These are phyloP conservation scores for Alloteropsis semialata DNA, from an alignment of 176 grass and related monocot species.

Conservation along the genomic window DNA sequence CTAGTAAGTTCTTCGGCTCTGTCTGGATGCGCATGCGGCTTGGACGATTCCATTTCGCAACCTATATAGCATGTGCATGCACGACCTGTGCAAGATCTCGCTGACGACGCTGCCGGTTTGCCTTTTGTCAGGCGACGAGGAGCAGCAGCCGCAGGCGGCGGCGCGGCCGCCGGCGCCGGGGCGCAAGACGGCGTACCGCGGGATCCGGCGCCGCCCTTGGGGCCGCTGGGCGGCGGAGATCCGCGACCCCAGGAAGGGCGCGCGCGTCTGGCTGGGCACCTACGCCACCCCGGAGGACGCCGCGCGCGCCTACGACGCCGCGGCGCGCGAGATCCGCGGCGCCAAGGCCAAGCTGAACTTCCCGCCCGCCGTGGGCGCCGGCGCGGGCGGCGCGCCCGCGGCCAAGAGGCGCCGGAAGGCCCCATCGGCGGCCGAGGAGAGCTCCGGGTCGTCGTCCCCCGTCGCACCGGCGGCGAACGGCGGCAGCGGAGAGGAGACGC, in stretches of 20 bases:
- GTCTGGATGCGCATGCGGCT: not conserved
- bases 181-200: constrained; percentile 63
- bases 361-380: constrained; percentile 10
- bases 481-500: not conserved
- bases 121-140: not conserved
- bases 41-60: not conserved
- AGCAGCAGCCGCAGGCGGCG: not conserved
- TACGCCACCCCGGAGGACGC: constrained; percentile 76
- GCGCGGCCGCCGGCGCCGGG: constrained; percentile 30
- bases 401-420: not conserved
- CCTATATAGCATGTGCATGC: not conserved
- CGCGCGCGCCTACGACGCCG: constrained; percentile 71
- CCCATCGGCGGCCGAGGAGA: not conserved
- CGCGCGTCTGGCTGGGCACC: constrained; percentile 84
- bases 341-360: constrained; percentile 81
- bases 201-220: constrained; percentile 72
- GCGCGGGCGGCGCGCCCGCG: not conserved
- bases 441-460: constrained; percentile 12
- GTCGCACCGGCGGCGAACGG: too few relatives aligned
- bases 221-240: constrained; percentile 96
- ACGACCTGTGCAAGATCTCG: not conserved
- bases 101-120: too few relatives aligned
- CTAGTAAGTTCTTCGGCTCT: not conserved
- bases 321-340: constrained; percentile 67
- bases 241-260: constrained; percentile 77